These are phyloP conservation scores for Solanum hybrid DNA, from an alignment of 305 asterid species.

Conservation along the genomic window DNA sequence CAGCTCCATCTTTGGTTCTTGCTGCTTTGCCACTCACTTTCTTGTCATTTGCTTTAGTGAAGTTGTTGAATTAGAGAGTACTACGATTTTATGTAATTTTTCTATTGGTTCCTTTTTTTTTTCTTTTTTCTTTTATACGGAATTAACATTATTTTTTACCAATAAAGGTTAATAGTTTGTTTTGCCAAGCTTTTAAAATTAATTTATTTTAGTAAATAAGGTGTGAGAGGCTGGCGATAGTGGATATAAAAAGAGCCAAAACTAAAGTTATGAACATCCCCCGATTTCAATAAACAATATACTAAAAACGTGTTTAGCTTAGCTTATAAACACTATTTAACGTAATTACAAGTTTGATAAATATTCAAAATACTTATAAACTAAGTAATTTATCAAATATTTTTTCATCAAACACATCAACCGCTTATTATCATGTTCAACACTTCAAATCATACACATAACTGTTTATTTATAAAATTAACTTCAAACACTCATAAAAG, in stretches of 20 bases:
- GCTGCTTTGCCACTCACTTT: slow-evolving; percentile 43
- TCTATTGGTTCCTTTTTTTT: too few relatives aligned
- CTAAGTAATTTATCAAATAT: neutral
- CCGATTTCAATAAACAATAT: too few relatives aligned
- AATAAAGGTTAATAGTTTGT: neutral
- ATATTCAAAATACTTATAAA: too few relatives aligned
- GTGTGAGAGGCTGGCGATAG: too few relatives aligned
- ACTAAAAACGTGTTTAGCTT: too few relatives aligned
- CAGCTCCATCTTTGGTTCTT: slow-evolving; percentile 34
- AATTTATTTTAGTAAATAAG: too few relatives aligned
- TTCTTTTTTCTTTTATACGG: neutral
- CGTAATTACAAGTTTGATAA: too few relatives aligned
- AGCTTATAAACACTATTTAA: too few relatives aligned
- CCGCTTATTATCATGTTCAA: neutral
- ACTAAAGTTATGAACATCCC: too few relatives aligned
- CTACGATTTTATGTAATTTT: too few relatives aligned
- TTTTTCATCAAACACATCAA: neutral
- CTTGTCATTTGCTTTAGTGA: slow-evolving; percentile 39
- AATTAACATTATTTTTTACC: neutral
- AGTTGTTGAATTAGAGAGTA: slow-evolving; percentile 22
- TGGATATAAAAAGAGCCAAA: too few relatives aligned
- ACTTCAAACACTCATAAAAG: neutral
- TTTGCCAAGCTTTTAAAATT: neutral
- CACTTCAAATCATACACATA: neutral
- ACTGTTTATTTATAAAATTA: neutral